These are phyloP conservation scores for Geum urbanum DNA, from an alignment of 306 rosid genomes.

Conservation along the genomic window DNA sequence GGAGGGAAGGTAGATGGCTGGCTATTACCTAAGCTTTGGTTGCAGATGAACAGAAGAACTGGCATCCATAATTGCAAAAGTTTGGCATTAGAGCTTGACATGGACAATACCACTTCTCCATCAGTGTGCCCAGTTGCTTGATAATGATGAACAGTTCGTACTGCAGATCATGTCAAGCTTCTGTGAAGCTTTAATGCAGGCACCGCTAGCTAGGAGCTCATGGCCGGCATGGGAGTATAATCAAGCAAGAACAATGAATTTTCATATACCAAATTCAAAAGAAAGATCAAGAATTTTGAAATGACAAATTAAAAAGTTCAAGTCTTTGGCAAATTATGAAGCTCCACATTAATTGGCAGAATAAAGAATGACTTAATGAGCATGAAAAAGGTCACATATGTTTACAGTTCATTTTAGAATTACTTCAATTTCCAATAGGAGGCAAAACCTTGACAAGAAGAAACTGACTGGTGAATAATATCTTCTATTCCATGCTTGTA, in stretches of 20 bases:
- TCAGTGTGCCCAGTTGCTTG: slow-evolving; percentile 14
- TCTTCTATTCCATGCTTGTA: slow-evolving; percentile 63
- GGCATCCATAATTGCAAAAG: slow-evolving; percentile 12
- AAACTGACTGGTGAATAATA: slow-evolving; percentile 44
- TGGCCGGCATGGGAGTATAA: background rate
- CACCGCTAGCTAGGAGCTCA: slow-evolving; percentile 3
- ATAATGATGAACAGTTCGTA: background rate
- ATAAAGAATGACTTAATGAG: no score
- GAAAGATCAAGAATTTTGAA: background rate
- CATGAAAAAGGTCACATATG: no score
- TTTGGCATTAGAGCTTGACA: slow-evolving; percentile 32
- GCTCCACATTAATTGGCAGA: no score
- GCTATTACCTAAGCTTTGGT: background rate
- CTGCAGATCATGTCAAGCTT: slow-evolving; percentile 24
- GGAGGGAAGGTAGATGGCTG: slow-evolving; percentile 19
- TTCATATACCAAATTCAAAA: background rate
- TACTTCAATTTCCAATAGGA: background rate
- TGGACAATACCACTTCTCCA: slow-evolving; percentile 21
- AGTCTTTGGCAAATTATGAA: no score
- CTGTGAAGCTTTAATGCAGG: background rate
- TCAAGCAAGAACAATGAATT: no score
- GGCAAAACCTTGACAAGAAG: slow-evolving; percentile 38
- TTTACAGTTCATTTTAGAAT: no score
- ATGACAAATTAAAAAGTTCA: background rate
- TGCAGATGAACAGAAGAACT: slow-evolving; percentile 23